phyloP scores from a whole-genome alignment of 768 basidiomycete species.

The Lanmaoa rubissima region DNA sequence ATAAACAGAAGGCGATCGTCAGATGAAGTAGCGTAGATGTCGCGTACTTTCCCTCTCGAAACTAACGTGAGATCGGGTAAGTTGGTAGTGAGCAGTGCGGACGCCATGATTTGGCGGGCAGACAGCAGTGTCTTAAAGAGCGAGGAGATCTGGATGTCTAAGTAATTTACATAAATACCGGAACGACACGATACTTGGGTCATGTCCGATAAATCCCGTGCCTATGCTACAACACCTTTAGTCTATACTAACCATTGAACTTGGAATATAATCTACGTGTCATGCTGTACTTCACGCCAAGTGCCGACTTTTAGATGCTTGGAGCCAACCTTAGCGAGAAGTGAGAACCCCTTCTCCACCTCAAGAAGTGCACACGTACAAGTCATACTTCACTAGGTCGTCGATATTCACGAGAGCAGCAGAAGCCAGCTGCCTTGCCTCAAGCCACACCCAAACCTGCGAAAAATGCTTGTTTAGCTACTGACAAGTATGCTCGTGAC shows the following conservation, averaged over 20 bases:
- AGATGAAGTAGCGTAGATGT: constrained; percentile 80
- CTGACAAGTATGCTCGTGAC: background rate
- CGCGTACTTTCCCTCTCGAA: constrained; percentile 93
- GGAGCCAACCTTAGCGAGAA: constrained; percentile 46
- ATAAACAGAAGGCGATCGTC: constrained; percentile 82
- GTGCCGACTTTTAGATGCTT: constrained; percentile 35
- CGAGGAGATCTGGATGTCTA: constrained; percentile 4
- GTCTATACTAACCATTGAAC: constrained; percentile 3
- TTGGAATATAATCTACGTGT: constrained; percentile 14
- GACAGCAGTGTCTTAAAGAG: background rate
- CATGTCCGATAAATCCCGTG: constrained; percentile 4
- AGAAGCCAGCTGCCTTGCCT: constrained; percentile 85
- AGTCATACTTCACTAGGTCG: constrained; percentile 82
- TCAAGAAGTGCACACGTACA: constrained; percentile 49
- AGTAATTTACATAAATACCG: constrained; percentile 3
- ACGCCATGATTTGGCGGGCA: constrained; percentile 20
- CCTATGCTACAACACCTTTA: constrained; percentile 21
- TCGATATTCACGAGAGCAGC: constrained; percentile 79
- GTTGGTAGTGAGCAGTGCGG: constrained; percentile 52
- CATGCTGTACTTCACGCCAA: background rate
- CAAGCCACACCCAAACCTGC: constrained; percentile 91
- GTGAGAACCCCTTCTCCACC: constrained; percentile 12
- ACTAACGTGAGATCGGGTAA: constrained; percentile 65
- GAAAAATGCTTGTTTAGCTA: constrained; percentile 3
- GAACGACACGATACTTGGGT: constrained; percentile 7